Base-by-base conservation (phyloP, 2,329 filamentous ascomycete genomes). In the Davidsoniella neocaledoniae region DNA sequence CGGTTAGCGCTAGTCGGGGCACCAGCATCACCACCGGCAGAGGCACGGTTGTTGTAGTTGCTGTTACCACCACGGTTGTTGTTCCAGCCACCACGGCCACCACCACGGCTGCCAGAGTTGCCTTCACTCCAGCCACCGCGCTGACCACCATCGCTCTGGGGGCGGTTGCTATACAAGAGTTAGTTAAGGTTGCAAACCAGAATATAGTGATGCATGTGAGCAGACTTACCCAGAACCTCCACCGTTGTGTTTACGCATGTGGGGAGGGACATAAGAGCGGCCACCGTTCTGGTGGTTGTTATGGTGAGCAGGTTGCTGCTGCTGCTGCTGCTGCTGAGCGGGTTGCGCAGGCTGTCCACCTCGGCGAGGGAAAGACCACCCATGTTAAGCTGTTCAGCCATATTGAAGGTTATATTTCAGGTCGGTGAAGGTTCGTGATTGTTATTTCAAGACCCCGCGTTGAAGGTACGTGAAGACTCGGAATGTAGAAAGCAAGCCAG, bases 381-480 rank as follows among this genome's bases (percentile, higher is more conserved):
- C 76, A 90, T 87, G 72, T 86, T 86, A 60, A 91, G 75, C 72
- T 88, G 81, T 61, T 86, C 82, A 65, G 83, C 83, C 83, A 87
- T 87, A 63, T 66, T 81, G 69, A 60, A 60, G 59, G 52, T 47
- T 49, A 51, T 55, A 50, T 33, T 9, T 33, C 29, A 33, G 12
- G 29, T 33, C 29, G 29, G 14, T 36, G 37, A 12, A 23, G 33
- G 29, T 36, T 45, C 26, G 29, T 46, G 17, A 29, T 39, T 39
- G 10, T 45, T 45, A 12, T 46, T 39, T 33, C 16, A 36, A 23
- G 25, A 26, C 49, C 23, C 49, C 45, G 17, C 46, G 43, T 29
- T 50, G 12, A 46, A 36, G 46, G 29, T 41, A 38, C 17, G 33
- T 40, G 37, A 49, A 49, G 21, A 33, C 17, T 2, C 14, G 41